phyloP scores from a whole-genome alignment of 164 flowering plant species.

The Santalum album region DNA sequence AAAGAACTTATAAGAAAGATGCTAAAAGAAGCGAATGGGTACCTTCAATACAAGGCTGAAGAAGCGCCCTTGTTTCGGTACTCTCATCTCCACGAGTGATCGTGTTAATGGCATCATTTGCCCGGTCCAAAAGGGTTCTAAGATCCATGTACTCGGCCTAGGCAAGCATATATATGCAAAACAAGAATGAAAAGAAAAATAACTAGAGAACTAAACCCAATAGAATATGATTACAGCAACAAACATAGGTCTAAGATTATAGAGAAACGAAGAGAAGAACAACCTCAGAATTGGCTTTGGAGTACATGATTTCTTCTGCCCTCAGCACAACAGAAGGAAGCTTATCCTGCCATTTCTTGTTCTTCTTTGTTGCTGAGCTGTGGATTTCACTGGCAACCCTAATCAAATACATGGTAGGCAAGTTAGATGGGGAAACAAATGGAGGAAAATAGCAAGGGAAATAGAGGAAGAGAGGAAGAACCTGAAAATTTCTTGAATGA shows the following conservation, averaged over 20 bases:
- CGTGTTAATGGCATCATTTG: conserved; percentile 1
- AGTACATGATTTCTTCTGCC: conserved; percentile 5
- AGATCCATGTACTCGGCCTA: conserved; percentile 1
- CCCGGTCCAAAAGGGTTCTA: not conserved
- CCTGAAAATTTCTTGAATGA: conserved; percentile 7
- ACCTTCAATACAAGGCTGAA: conserved; percentile 5
- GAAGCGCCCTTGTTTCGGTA: not conserved
- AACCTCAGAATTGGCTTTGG: conserved; percentile 6
- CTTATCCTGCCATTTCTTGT: conserved; percentile 5
- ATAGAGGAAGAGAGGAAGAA: not conserved
- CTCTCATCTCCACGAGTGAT: conserved; percentile 2
- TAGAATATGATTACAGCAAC: too few relatives aligned
- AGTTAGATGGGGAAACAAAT: not conserved
- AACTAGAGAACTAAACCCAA: not conserved
- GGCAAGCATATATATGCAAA: not conserved
- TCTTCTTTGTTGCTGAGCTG: conserved; percentile 1
- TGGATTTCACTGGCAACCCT: not conserved
- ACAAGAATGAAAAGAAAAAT: not conserved
- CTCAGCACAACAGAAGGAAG: not conserved
- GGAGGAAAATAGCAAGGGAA: not conserved
- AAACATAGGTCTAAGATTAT: too few relatives aligned
- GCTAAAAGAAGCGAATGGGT: not conserved
- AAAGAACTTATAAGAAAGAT: too few relatives aligned
- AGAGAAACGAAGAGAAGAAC: not conserved
- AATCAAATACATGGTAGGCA: not conserved